Percentiles rank a stretch among this genome's conserved stretches.
Evolutionary conservation across 352 stramenopile species (phyloP).

Genomic region (Pythium volutum): DNA sequence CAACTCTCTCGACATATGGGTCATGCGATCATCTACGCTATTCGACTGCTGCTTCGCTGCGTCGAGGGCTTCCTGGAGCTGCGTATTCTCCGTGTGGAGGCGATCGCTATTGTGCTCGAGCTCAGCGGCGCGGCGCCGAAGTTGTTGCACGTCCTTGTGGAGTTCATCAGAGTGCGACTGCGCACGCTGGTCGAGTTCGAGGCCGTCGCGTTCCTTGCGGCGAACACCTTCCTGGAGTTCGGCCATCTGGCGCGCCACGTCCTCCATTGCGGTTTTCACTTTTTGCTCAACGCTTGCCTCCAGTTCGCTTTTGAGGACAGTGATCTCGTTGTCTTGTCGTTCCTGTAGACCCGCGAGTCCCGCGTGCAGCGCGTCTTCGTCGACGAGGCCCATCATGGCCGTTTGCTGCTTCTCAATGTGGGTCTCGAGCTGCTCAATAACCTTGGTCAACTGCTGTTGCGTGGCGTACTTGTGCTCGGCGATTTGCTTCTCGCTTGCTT

Average conservation of each 20-base stretch:
- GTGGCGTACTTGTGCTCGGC: slow-evolving; percentile 20
- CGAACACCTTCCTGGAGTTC: slow-evolving; percentile 5
- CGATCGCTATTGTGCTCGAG: slow-evolving; percentile 13
- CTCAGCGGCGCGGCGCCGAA: slow-evolving; percentile 13
- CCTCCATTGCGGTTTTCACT: slow-evolving; percentile 8
- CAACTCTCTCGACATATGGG: slow-evolving; percentile 1
- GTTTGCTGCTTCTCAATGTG: slow-evolving; percentile 31
- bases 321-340: slow-evolving; percentile 42
- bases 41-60: not conserved
- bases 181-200: not conserved
- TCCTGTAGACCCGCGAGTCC: slow-evolving; percentile 52
- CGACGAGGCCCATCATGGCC: slow-evolving; percentile 19
- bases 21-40: slow-evolving; percentile 1
- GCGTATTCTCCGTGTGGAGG: slow-evolving; percentile 5
- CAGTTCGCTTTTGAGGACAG: slow-evolving; percentile 29
- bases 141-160: not conserved
- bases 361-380: slow-evolving; percentile 54
- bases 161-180: slow-evolving; percentile 1
- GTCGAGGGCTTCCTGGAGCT: slow-evolving; percentile 6
- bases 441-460: slow-evolving; percentile 13
- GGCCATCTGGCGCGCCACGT: slow-evolving; percentile 12
- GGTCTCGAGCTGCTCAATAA: slow-evolving; percentile 25
- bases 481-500: slow-evolving; percentile 11
- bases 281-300: slow-evolving; percentile 20
- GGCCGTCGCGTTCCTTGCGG: slow-evolving; percentile 1